Conservation (phyloP, 78 protist genomes). For the Dictyostelium discoideum region DNA sequence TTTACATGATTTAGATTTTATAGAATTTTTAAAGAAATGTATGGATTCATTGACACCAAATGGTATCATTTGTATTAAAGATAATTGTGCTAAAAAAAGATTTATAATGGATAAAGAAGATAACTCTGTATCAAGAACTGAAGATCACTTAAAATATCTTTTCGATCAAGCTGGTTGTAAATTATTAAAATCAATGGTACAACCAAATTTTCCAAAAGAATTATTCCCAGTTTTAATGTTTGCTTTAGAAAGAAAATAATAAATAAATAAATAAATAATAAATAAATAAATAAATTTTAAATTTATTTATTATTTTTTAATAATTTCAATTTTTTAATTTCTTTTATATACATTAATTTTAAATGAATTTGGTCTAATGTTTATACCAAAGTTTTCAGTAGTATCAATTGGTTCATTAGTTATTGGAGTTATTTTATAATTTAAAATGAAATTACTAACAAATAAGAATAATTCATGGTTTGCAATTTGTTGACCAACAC, state of each 20-base stretch:
- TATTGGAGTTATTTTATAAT: background rate
- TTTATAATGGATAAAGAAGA: constrained; percentile 90
- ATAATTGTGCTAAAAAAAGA: constrained; percentile 69
- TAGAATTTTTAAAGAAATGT: constrained; percentile 81
- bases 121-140: constrained; percentile 83
- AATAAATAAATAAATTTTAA: background rate
- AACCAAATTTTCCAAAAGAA: constrained; percentile 85
- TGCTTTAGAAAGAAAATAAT: constrained; percentile 37
- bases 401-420: background rate
- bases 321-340: background rate
- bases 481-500: background rate
- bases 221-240: constrained; percentile 85
- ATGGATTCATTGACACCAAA: constrained; percentile 44
- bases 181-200: constrained; percentile 44
- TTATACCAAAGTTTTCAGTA: background rate
- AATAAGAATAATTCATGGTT: background rate
- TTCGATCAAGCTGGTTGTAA: constrained; percentile 72
- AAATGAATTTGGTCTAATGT: background rate
- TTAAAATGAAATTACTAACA: background rate
- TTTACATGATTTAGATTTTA: constrained; percentile 82
- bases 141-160: constrained; percentile 61
- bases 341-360: background rate
- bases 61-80: constrained; percentile 90
- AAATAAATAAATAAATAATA: background rate
- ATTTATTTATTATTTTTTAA: too few species aligned